A percentile compares a stretch with the other conserved stretches of the same genome.
phyloP scores from a whole-genome alignment of 768 basidiomycete species.

The Leccinum obscurum region DNA sequence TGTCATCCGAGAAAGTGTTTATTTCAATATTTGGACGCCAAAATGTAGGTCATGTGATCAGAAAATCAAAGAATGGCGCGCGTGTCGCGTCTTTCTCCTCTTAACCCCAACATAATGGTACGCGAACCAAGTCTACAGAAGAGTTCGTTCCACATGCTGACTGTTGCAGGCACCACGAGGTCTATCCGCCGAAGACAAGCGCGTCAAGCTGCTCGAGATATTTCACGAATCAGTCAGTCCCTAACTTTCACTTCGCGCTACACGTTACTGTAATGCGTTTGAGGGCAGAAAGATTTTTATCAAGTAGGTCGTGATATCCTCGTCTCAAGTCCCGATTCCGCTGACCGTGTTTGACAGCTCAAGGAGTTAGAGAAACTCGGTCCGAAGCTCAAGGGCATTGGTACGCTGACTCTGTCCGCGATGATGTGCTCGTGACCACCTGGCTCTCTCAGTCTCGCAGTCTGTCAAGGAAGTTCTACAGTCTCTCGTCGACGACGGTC shows the following conservation, averaged over 20 bases:
- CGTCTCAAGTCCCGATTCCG: neutral
- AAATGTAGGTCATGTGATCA: conserved; percentile 29
- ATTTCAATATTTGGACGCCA: neutral
- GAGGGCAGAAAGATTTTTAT: conserved; percentile 75
- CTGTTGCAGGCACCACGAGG: conserved; percentile 70
- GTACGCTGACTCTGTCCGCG: conserved; percentile 39
- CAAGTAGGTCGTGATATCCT: conserved; percentile 39
- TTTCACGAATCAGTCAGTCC: conserved; percentile 81
- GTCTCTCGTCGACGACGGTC: conserved; percentile 81
- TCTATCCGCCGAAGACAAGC: conserved; percentile 88
- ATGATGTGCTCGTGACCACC: neutral
- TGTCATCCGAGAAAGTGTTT: neutral
- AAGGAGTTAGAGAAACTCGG: conserved; percentile 92
- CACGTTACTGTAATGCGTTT: neutral
- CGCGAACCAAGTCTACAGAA: conserved; percentile 1
- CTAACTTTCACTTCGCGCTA: neutral
- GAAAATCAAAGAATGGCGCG: neutral
- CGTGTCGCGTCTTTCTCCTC: neutral
- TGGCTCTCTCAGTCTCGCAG: conserved; percentile 63
- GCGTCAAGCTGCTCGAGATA: conserved; percentile 84
- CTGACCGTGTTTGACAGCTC: conserved; percentile 43
- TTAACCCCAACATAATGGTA: conserved; percentile 20
- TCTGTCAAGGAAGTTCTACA: conserved; percentile 91
- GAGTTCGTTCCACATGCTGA: conserved; percentile 1
- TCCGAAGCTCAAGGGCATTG: conserved; percentile 89